Evolutionary conservation across 257 asterid species (phyloP), one percentile per base, ranked within the genome.

Genomic region (Agastache rugosa): DNA sequence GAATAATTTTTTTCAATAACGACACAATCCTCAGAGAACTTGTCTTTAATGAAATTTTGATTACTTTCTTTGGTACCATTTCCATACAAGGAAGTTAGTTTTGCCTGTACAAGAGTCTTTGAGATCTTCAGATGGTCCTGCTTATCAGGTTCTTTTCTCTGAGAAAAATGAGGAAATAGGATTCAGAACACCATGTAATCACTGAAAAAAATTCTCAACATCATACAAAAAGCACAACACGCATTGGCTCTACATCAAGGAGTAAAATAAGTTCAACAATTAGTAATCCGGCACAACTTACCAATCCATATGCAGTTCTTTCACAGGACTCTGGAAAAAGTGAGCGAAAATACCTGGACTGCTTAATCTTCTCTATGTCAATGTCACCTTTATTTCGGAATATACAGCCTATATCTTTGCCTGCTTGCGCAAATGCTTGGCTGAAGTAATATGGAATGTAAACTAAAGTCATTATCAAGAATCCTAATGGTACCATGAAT

Each of bases 401-500:
- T 72, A 87, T 75, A 78, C 81, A 73, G 75, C 90, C 85, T 27
- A 85, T 90, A 67, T 80, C 89, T 81, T 76, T 86, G 71, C 98
- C 98, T 69, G 99, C 98, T 83, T 85, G 98, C 14, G 87, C 91
- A 80, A 95, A 92, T 69, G 97, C 97, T 83, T 83, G 97, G 78
- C 98, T 92, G 83, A 71, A 69, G 81, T 69, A 55, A 60, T 47
- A 67, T 34, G 70, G 67, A 41, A 55, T 35, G 47, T 76, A 69
- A 72, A 78, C 51, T 62, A 79, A 70, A 75, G 39, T 66, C 65
- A 23, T 64, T 39, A 58, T 48, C 73, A 55, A 42, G 19, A 71
- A 61, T 25, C 20, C 62, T 37, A 41, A 25, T 9, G 3, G 34
- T 74, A 45, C 35, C 17, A 19, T 37, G 39, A 39, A 50, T 20